Evolutionary conservation across 352 stramenopile species (phyloP), one percentile per base, ranked within the genome.

Genomic region (Chrysophaeum taylorii): DNA sequence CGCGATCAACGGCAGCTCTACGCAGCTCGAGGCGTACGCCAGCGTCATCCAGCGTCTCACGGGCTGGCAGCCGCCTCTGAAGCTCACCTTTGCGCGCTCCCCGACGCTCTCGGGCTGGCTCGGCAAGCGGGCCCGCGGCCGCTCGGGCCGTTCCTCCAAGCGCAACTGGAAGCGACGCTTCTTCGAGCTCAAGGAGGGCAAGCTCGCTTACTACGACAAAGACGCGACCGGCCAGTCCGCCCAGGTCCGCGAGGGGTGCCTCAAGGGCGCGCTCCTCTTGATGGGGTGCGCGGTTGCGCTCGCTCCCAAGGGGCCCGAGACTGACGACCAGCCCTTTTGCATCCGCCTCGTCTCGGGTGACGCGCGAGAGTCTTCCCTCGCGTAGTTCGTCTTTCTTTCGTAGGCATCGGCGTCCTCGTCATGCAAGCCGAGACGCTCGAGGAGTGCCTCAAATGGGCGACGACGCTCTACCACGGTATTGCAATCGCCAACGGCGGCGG

Each of bases 31-130:
- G 36, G 31, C 66, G 25, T 79, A 79, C 69, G 43, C 73, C 14
- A 50, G 73, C 4, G 73, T 72, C 27, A 78, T 79, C 50, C 21
- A 35, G n/a, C 62, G 72, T 71, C 69, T 79, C 29, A 79, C 54
- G 2, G 73, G 70, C 0, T 79, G 75, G 75, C 71, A 76, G 64
- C 75, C 75, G 18, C 75, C 75, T n/a, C 72, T 79, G 1, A 73
- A 66, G 23, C 68, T 79, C 16, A 64, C 68, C 36, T 77, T 78
- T 31, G 64, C 72, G 29, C 68, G 73, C 2, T 64, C 74, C 33
- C 74, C 74, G 15, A 50, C 68, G 1, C 70, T 69, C 70, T 52
- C 38, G 31, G 69, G 50, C 7, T 70, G 25, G 52, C 53, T 73
- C 14, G 70, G 36, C 33, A 70, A 70, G 68, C 68, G 70, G 68